A percentile compares a stretch with the other conserved stretches of the same genome.
Conservation (phyloP, 768 basidiomycete species). For the Stropharia rugosoannulata region DNA sequence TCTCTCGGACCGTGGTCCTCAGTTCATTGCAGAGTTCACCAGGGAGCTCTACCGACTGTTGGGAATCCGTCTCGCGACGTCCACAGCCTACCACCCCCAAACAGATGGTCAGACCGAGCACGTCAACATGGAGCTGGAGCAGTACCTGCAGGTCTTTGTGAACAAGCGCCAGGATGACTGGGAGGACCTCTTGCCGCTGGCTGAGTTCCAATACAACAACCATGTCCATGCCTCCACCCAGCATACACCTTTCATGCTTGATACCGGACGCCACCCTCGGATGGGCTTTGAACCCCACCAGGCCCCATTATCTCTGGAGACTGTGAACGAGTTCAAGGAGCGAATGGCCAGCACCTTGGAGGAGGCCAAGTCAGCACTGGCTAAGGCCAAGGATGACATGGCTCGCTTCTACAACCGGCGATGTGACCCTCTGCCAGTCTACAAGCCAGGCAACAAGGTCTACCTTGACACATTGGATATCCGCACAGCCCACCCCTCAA, state of each 20-base stretch:
- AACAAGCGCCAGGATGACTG: no score
- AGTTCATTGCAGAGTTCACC: conserved; percentile 20
- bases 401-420: conserved; percentile 6
- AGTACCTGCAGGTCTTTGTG: background rate
- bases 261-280: conserved; percentile 27
- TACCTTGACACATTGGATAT: conserved; percentile 7
- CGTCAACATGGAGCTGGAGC: conserved; percentile 1
- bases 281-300: conserved; percentile 10
- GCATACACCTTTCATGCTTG: conserved; percentile 24
- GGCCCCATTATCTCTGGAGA: conserved; percentile 5
- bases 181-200: no score
- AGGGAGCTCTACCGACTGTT: conserved; percentile 16
- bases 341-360: background rate
- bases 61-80: conserved; percentile 17
- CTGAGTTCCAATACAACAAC: no score
- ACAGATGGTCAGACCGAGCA: conserved; percentile 1
- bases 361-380: conserved; percentile 12
- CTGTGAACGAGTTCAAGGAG: conserved; percentile 18
- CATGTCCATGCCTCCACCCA: conserved; percentile 16
- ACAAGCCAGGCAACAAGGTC: conserved; percentile 11
- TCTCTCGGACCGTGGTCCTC: conserved; percentile 17
- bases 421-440: no score
- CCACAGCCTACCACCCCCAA: conserved; percentile 21
- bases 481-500: conserved; percentile 5
- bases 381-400: conserved; percentile 15